Evolutionary conservation across 306 rosid genomes (phyloP).

Genomic region (Sphenostylis stenocarpa): DNA sequence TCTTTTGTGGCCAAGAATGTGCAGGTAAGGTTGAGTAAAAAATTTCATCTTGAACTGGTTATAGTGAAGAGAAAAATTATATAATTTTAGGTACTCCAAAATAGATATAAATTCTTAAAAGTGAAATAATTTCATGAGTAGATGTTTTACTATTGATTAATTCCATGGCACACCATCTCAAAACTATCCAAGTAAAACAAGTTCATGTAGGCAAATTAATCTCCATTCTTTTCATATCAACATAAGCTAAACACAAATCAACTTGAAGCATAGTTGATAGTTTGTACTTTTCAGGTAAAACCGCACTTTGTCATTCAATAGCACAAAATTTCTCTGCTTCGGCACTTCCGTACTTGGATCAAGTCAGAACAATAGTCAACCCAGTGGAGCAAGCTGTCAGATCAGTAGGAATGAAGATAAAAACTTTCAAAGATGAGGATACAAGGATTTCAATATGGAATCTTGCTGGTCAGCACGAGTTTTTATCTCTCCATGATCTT

Average conservation of each 20-base stretch:
- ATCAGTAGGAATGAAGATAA: conserved; percentile 81
- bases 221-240: conserved; percentile 2
- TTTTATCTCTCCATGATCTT: conserved; percentile 89
- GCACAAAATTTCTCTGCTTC: conserved; percentile 72
- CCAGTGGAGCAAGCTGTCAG: conserved; percentile 88
- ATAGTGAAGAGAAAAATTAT: not conserved
- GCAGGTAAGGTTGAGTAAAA: conserved; percentile 55
- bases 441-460: conserved; percentile 88
- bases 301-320: conserved; percentile 80
- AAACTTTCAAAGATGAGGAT: conserved; percentile 75
- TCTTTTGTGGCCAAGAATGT: conserved; percentile 91
- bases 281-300: conserved; percentile 62
- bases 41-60: not conserved
- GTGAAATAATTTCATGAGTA: not conserved
- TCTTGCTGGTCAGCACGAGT: conserved; percentile 91
- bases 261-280: not conserved
- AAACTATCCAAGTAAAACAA: not conserved
- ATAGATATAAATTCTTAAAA: not conserved
- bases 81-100: not conserved
- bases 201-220: conserved; percentile 20
- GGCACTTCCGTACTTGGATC: conserved; percentile 68
- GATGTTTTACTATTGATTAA: not conserved
- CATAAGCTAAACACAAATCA: not conserved
- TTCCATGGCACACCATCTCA: not conserved
- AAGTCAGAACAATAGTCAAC: conserved; percentile 77